Conservation (phyloP, 306 rosid genomes). For the Purshia tridentata region DNA sequence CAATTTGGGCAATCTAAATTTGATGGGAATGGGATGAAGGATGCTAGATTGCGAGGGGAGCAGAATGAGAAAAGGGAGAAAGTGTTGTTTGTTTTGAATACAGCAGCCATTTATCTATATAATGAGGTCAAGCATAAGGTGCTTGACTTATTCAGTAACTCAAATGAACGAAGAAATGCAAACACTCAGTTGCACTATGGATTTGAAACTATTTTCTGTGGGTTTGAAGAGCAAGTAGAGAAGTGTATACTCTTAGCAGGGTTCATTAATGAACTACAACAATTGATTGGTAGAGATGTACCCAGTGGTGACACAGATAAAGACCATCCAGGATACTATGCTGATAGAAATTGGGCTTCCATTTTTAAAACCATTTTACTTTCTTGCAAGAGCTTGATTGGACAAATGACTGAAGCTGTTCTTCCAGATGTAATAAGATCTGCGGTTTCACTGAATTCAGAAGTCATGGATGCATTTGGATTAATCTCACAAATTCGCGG, state of each 20-base stretch:
- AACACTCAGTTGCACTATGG: slow-evolving; percentile 42
- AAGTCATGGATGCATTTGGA: slow-evolving; percentile 91
- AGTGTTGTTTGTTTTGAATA: slow-evolving; percentile 47
- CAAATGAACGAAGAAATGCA: slow-evolving; percentile 42
- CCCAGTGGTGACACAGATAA: slow-evolving; percentile 40
- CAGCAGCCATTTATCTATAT: slow-evolving; percentile 61
- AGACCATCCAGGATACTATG: slow-evolving; percentile 37
- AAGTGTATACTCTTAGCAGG: slow-evolving; percentile 76
- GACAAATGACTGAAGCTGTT: slow-evolving; percentile 80
- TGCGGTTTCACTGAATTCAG: slow-evolving; percentile 76
- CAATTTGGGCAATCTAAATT: slow-evolving; percentile 45
- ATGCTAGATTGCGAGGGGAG: slow-evolving; percentile 41
- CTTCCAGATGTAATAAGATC: slow-evolving; percentile 75
- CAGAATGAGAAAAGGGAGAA: slow-evolving; percentile 61
- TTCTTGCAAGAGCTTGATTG: slow-evolving; percentile 64
- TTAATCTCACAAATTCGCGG: slow-evolving; percentile 87
- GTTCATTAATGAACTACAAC: slow-evolving; percentile 56
- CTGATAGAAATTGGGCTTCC: slow-evolving; percentile 75
- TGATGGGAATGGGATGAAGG: slow-evolving; percentile 50
- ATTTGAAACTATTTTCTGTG: slow-evolving; percentile 56
- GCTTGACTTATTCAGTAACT: slow-evolving; percentile 42
- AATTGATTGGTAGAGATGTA: slow-evolving; percentile 48
- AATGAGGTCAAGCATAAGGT: slow-evolving; percentile 52
- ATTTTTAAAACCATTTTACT: slow-evolving; percentile 58
- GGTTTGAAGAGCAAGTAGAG: slow-evolving; percentile 85